These are phyloP conservation scores for Mortierella claussenii DNA, from an alignment of 192 early-diverging fungal genomes.

Conservation along the genomic window DNA sequence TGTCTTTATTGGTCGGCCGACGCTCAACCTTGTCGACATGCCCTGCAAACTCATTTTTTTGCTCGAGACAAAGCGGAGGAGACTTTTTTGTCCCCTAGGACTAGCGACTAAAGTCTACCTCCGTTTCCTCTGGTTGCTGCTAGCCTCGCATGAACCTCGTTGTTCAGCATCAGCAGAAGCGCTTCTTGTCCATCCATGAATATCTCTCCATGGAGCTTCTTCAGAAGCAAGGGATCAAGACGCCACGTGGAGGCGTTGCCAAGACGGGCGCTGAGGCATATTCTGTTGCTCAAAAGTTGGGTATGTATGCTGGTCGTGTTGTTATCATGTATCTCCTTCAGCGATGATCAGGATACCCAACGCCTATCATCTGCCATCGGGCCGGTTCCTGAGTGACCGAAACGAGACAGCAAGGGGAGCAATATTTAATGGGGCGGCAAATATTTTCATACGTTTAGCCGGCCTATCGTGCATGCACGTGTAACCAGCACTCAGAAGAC, in stretches of 20 bases:
- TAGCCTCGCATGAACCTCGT: constrained; percentile 41
- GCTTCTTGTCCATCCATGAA: constrained; percentile 97
- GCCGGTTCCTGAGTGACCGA: too few species aligned
- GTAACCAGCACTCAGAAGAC: too few species aligned
- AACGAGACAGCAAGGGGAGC: too few species aligned
- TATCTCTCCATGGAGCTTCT: constrained; percentile 95
- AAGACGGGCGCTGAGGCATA: constrained; percentile 89
- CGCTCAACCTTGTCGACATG: constrained; percentile 21
- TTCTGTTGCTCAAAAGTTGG: constrained; percentile 83
- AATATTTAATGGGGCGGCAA: too few species aligned
- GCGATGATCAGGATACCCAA: too few species aligned
- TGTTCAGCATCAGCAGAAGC: constrained; percentile 71
- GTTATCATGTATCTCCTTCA: too few species aligned
- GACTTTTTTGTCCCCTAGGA: background rate
- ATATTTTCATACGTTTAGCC: too few species aligned
- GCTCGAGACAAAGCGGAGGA: too few species aligned
- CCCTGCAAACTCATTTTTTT: too few species aligned
- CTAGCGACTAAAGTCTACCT: background rate
- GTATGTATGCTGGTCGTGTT: too few species aligned
- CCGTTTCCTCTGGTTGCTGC: background rate
- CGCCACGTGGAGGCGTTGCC: constrained; percentile 90
- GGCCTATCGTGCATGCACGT: too few species aligned
- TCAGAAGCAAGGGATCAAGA: constrained; percentile 90
- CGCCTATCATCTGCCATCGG: too few species aligned
- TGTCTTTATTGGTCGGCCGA: background rate